These are phyloP conservation scores for Tuber magnatum DNA, from an alignment of 495 filamentous ascomycete species.

Conservation along the genomic window DNA sequence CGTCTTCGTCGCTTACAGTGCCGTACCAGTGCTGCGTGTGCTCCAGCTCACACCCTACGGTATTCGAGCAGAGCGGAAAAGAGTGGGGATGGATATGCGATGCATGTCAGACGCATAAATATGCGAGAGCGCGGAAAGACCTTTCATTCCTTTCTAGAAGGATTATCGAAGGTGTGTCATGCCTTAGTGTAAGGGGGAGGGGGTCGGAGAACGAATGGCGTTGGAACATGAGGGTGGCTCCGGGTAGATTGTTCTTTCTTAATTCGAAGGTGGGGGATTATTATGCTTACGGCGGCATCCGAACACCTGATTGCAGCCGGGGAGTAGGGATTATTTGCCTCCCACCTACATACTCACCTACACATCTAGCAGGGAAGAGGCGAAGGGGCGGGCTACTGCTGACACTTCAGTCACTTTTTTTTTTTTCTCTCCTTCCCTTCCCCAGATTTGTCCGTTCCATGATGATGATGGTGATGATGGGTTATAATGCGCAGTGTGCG, in stretches of 20 bases:
- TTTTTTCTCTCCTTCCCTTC: neutral
- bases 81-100: neutral
- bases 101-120: conserved; percentile 5
- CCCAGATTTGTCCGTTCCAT: neutral
- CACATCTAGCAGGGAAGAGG: neutral
- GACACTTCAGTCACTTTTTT: neutral
- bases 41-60: neutral
- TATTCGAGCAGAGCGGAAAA: neutral
- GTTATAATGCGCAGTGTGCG: neutral
- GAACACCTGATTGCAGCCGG: neutral
- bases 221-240: neutral
- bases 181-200: neutral
- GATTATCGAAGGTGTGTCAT: neutral
- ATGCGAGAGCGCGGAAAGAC: neutral
- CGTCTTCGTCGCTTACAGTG: neutral
- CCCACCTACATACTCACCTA: neutral
- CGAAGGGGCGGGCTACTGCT: neutral
- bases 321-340: neutral
- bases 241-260: neutral
- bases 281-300: neutral
- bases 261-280: neutral
- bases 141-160: neutral
- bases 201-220: neutral
- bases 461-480: neutral
- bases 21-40: no score